These are phyloP conservation scores for Mimosa pudica DNA, from an alignment of 306 rosid genomes.

Conservation along the genomic window DNA sequence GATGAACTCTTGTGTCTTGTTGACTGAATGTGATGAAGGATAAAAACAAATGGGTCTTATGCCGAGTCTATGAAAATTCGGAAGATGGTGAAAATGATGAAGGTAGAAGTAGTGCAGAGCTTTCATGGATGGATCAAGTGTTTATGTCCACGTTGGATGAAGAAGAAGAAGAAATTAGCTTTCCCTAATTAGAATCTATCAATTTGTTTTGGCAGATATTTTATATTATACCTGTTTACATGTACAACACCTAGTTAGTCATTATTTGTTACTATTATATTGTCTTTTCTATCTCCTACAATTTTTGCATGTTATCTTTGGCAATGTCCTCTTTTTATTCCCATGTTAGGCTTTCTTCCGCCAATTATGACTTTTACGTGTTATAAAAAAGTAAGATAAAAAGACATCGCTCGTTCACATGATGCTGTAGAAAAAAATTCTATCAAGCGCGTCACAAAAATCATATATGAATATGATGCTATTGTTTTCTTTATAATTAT, in stretches of 20 bases:
- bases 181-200: slow-evolving; percentile 22
- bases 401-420: neutral
- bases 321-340: neutral
- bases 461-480: neutral
- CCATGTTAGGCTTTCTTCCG: neutral
- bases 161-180: slow-evolving; percentile 37
- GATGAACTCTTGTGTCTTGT: neutral
- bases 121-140: slow-evolving; percentile 49
- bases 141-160: slow-evolving; percentile 39
- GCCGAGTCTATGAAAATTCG: slow-evolving; percentile 50
- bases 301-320: neutral
- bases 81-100: slow-evolving; percentile 36
- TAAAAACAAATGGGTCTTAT: slow-evolving; percentile 43
- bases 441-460: too few relatives aligned
- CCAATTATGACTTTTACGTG: neutral
- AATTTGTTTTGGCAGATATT: neutral
- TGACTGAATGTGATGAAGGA: slow-evolving; percentile 28
- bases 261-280: neutral
- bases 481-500: too few relatives aligned
- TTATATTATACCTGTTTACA: neutral
- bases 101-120: slow-evolving; percentile 42
- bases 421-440: too few relatives aligned
- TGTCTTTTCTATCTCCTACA: neutral
- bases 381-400: neutral
- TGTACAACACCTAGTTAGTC: neutral